phyloP scores from a whole-genome alignment of 495 filamentous ascomycete genomes.

The Terfezia claveryi region DNA sequence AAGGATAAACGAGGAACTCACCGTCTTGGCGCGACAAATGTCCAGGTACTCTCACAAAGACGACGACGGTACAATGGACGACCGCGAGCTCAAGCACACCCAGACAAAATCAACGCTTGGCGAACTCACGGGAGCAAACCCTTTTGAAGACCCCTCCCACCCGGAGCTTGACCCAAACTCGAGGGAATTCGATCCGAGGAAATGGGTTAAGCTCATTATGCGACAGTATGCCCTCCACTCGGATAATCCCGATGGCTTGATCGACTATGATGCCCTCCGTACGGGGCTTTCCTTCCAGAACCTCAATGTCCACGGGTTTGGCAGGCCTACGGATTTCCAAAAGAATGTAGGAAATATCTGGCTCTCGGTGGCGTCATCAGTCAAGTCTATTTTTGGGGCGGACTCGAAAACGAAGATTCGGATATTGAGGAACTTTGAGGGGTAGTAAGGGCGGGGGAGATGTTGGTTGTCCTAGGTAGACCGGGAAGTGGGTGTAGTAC shows the following conservation, averaged over 20 bases:
- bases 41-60: slow-evolving; percentile 6
- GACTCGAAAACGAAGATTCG: slow-evolving; percentile 42
- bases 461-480: slow-evolving; percentile 60
- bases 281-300: slow-evolving; percentile 36
- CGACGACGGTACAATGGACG: background rate
- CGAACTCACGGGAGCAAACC: background rate
- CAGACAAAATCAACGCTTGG: background rate
- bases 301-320: slow-evolving; percentile 57
- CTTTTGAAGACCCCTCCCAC: slow-evolving; percentile 10
- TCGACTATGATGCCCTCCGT: slow-evolving; percentile 26
- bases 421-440: slow-evolving; percentile 58
- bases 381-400: slow-evolving; percentile 28
- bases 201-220: slow-evolving; percentile 35
- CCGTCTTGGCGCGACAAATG: slow-evolving; percentile 8
- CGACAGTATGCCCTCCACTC: slow-evolving; percentile 23
- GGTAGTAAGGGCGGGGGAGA: slow-evolving; percentile 50
- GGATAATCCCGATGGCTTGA: slow-evolving; percentile 3
- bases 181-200: slow-evolving; percentile 29
- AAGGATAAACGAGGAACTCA: background rate
- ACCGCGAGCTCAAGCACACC: background rate
- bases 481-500: slow-evolving; percentile 51
- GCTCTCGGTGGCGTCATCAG: slow-evolving; percentile 29
- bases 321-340: slow-evolving; percentile 57
- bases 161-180: slow-evolving; percentile 28
- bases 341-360: slow-evolving; percentile 47